Evolutionary conservation across 1,139 yeast species (phyloP), one percentile per base, ranked within the genome.

Genomic region (Meyerozyma smithsonii): DNA sequence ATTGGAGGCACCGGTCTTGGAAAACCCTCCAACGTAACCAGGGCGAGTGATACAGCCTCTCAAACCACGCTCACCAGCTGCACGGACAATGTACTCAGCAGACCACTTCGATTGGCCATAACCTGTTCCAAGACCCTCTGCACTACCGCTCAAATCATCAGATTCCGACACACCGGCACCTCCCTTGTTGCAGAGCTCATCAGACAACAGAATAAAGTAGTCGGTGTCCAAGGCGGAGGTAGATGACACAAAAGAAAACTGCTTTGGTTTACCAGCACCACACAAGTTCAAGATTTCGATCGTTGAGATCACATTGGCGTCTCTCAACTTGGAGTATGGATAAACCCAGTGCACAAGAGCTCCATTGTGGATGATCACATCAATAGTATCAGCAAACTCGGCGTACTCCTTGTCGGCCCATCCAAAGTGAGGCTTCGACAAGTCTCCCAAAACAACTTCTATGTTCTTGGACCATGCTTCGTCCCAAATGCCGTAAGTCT

Each of bases 261-360:
- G 73, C 62, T 94, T 94, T 34, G 97, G 77, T 60, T 85, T 89
- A 35, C 97, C 97, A 18, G 76, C 64, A 4, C 73, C 76, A 52
- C 95, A 87, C 56, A 94, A 64, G 54, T 81, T 82, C 77, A 94
- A 69, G 8, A 89, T 89, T 53, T 90, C 86, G 46, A 90, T 66
- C 0, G 97, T 85, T 38, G 96, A 82, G 46, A 90, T 66, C 28
- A 94, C 98, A 58, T 94, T 94, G 30, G 98, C 95, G 46, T 88
- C 96, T 53, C 97, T 79, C 51, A 94, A 72, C 52, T 85, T 87
- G 39, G 84, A 68, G 63, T 94, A 94, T 34, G 97, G 98, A 59
- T 86, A 92, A 3, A 90, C 96, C 99, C 99, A 94, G 62, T 94
- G 98, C 33, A 94, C 99, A 46, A 90, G 72, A 4, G 98, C 99